These are phyloP conservation scores for Fusarium sp. DNA, from an alignment of 2,329 filamentous ascomycete genomes.

Conservation along the genomic window DNA sequence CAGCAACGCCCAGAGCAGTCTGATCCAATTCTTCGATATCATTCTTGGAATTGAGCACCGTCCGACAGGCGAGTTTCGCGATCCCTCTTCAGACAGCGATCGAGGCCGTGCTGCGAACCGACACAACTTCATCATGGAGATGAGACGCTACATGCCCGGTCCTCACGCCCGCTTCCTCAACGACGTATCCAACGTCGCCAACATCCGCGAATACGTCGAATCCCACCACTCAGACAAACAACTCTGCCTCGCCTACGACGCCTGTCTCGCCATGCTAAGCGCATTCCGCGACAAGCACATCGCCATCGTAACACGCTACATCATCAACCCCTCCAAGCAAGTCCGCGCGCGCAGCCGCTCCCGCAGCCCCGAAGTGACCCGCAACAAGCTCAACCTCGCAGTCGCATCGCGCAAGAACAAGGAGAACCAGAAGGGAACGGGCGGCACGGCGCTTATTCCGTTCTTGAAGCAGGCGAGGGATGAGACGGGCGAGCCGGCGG, in stretches of 20 bases:
- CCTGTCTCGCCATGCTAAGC: conserved; percentile 78
- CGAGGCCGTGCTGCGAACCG: conserved; percentile 53
- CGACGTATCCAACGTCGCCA: conserved; percentile 81
- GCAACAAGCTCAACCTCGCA: conserved; percentile 69
- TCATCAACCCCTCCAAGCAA: conserved; percentile 87
- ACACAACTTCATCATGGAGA: conserved; percentile 94
- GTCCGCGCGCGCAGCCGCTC: conserved; percentile 72
- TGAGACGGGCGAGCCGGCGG: conserved; percentile 92
- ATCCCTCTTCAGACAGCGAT: conserved; percentile 56
- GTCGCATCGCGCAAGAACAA: conserved; percentile 62
- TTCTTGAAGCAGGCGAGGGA: conserved; percentile 97
- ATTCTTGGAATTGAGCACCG: conserved; percentile 89
- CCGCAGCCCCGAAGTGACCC: conserved; percentile 63
- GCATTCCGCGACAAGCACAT: conserved; percentile 92
- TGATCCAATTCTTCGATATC: conserved; percentile 98
- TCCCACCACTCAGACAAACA: conserved; percentile 67
- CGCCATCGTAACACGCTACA: conserved; percentile 94
- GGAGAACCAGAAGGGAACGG: conserved; percentile 83
- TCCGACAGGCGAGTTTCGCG: conserved; percentile 80
- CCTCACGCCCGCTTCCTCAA: conserved; percentile 89
- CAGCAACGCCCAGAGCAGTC: conserved; percentile 95
- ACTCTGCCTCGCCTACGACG: conserved; percentile 86
- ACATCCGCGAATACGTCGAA: conserved; percentile 87
- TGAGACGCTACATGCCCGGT: conserved; percentile 97
- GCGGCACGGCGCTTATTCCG: conserved; percentile 91